Percentiles rank a stretch among this genome's conserved stretches.
Conservation (phyloP, 108 stramenopile species). For the Cyclotella kingstonii region DNA sequence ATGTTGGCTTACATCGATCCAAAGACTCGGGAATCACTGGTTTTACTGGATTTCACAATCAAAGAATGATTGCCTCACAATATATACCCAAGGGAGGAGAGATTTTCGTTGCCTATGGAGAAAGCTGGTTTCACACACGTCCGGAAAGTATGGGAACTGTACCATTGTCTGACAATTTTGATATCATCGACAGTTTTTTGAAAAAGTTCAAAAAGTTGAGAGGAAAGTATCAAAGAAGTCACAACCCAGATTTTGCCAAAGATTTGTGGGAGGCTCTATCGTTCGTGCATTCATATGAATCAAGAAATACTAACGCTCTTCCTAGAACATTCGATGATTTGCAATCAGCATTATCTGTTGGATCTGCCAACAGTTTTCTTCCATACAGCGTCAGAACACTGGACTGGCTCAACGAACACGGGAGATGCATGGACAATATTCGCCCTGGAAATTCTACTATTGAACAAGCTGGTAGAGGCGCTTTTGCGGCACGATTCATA, state of each 20-base stretch:
- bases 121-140: conserved; percentile 38
- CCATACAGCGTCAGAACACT: conserved; percentile 36
- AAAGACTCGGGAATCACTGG: conserved; percentile 32
- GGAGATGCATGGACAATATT: conserved; percentile 75
- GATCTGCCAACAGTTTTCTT: conserved; percentile 35
- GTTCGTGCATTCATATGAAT: conserved; percentile 6
- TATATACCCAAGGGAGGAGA: conserved; percentile 42
- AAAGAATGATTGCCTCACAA: conserved; percentile 28
- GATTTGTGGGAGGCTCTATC: conserved; percentile 39
- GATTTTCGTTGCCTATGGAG: conserved; percentile 49
- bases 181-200: conserved; percentile 29
- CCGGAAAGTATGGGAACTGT: conserved; percentile 12
- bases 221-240: conserved; percentile 19
- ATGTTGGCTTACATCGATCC: conserved; percentile 28
- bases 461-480: conserved; percentile 68
- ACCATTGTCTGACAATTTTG: conserved; percentile 23
- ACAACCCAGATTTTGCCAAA: conserved; percentile 31
- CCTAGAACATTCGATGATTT: conserved; percentile 39
- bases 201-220: conserved; percentile 17
- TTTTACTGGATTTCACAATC: conserved; percentile 44
- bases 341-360: conserved; percentile 20
- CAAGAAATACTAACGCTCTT: conserved; percentile 30
- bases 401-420: conserved; percentile 52
- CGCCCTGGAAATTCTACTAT: conserved; percentile 55
- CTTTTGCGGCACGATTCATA: conserved; percentile 67